phyloP scores from a whole-genome alignment of 139 green algal genomes.

The Protoeuglena noctilucae region DNA sequence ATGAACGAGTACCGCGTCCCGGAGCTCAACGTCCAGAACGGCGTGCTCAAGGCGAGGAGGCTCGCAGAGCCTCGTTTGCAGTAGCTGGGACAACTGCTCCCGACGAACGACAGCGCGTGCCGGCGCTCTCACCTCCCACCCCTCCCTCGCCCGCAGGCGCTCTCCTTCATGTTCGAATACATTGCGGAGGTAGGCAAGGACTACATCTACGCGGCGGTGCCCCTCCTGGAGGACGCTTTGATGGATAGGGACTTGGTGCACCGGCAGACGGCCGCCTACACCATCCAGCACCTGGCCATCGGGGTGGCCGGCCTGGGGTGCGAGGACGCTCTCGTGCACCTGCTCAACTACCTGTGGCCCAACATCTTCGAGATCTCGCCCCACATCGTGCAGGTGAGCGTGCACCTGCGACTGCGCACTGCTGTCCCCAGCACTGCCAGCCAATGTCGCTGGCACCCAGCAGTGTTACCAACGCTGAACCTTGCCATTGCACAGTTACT shows the following conservation, averaged over 20 bases:
- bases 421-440: no score
- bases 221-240: slow-evolving; percentile 88
- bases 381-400: slow-evolving; percentile 91
- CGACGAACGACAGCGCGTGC: no score
- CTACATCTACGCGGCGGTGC: slow-evolving; percentile 95
- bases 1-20: slow-evolving; percentile 98
- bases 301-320: slow-evolving; percentile 84
- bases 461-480: no score
- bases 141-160: slow-evolving; percentile 57
- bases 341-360: slow-evolving; percentile 96
- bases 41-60: slow-evolving; percentile 66
- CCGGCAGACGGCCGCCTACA: slow-evolving; percentile 76
- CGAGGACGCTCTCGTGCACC: slow-evolving; percentile 86
- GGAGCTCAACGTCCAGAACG: slow-evolving; percentile 98
- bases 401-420: no score
- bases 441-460: no score
- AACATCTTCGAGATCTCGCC: slow-evolving; percentile 96
- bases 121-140: no score
- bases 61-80: no score
- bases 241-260: slow-evolving; percentile 87
- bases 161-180: slow-evolving; percentile 99
- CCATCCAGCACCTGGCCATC: slow-evolving; percentile 81
- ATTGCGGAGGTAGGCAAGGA: slow-evolving; percentile 99
- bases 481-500: no score
- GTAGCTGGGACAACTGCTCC: no score